Evolutionary conservation across 495 filamentous ascomycete genomes (phyloP).

Genomic region (Aspergillus bridgeri): DNA sequence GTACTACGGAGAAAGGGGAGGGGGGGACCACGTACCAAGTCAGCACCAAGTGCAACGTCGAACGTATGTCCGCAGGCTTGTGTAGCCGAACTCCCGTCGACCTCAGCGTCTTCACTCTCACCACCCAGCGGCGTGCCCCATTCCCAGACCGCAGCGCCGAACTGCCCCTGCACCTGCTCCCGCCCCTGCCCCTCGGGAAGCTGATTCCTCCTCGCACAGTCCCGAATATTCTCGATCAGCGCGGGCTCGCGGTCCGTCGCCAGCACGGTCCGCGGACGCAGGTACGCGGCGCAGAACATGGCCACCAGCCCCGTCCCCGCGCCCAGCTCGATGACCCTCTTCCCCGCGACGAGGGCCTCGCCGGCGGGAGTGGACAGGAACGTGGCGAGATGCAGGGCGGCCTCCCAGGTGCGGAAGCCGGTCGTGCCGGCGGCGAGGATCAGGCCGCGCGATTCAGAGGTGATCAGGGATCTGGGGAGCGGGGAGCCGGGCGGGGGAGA

Average conservation of each 20-base stretch:
- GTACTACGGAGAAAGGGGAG: not conserved
- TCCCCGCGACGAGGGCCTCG: conserved; percentile 44
- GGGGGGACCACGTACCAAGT: conserved; percentile 36
- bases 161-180: conserved; percentile 17
- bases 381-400: conserved; percentile 76
- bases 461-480: conserved; percentile 29
- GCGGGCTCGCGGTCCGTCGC: conserved; percentile 78
- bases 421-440: conserved; percentile 77
- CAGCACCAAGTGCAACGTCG: conserved; percentile 50
- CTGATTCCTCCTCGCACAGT: conserved; percentile 63
- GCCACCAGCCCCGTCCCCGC: conserved; percentile 85
- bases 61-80: conserved; percentile 14
- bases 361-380: conserved; percentile 56
- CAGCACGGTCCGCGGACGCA: conserved; percentile 60
- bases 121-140: conserved; percentile 32
- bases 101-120: conserved; percentile 8
- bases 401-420: conserved; percentile 90
- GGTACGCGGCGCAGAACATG: conserved; percentile 72
- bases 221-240: conserved; percentile 64
- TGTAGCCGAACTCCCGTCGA: conserved; percentile 5
- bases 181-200: not conserved
- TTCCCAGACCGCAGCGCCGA: conserved; percentile 42
- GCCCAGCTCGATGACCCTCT: conserved; percentile 78
- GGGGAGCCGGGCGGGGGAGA: conserved; percentile 16
- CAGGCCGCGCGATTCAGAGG: conserved; percentile 64